phyloP scores from a whole-genome alignment of 495 filamentous ascomycete genomes.

The Aspergillus sclerotioniger region DNA sequence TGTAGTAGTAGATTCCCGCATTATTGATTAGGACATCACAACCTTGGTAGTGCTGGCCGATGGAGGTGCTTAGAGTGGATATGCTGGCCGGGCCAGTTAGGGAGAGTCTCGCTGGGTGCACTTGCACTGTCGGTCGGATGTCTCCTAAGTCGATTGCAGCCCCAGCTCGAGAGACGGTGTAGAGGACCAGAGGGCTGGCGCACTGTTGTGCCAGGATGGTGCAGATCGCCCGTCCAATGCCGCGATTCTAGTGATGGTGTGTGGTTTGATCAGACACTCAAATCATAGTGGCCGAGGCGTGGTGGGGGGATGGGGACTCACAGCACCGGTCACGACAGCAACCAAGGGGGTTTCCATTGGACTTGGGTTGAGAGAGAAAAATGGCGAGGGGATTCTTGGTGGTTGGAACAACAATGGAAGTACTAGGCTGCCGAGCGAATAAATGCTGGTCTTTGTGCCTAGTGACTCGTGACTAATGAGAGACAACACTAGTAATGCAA shows the following conservation, averaged over 20 bases:
- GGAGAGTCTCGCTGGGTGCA: not conserved
- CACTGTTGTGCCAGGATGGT: no score
- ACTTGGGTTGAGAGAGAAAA: no score
- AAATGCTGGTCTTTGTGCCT: no score
- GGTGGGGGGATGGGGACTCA: not conserved
- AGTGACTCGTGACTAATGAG: no score
- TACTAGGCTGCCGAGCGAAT: no score
- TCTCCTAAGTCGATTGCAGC: constrained; percentile 4
- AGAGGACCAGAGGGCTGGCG: not conserved
- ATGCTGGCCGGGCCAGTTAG: not conserved
- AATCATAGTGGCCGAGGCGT: no score
- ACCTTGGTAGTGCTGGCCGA: not conserved
- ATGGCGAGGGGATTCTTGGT: no score
- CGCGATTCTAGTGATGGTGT: not conserved
- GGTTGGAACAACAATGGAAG: no score
- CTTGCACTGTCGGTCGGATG: not conserved
- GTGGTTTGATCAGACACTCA: no score
- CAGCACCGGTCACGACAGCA: not conserved
- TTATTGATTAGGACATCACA: not conserved
- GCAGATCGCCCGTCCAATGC: not conserved
- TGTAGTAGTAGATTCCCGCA: not conserved
- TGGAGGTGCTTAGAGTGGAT: not conserved
- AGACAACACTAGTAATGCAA: no score
- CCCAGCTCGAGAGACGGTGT: not conserved
- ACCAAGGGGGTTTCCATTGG: not conserved